Base-by-base conservation (phyloP, 371 early-diverging fungal species). In the Nosema granulosis region DNA sequence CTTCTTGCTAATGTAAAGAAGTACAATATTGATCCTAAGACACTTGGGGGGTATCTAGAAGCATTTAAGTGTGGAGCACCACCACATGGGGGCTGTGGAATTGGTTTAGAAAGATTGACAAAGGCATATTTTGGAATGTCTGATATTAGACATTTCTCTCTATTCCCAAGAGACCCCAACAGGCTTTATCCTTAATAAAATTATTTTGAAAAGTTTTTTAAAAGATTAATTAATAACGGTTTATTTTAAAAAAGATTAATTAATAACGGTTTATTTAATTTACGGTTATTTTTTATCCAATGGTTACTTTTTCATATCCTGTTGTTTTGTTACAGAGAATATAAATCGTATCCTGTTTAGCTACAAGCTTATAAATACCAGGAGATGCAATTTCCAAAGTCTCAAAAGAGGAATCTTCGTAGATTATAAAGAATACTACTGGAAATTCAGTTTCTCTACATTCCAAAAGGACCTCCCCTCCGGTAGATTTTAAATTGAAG, bases 91-190 rank as follows among this genome's bases (percentile, higher is more conserved):
- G 99, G 99, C 77, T 96, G 96, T 86, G 97, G 97, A 24, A 59
- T 80, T 84, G 90, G 90, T 75, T 87, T 96, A 52, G 98, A 99
- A 86, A 91, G 99, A 81, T 93, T 99, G 62, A 88, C 96, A 70
- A 96, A 97, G 92, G 88, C 96, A 71, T 96, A 92, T 87, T 89
- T 96, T 78, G 91, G 91, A 79, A 88, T 95, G 26, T 90, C 90
- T 76, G 96, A 97, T 89, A 97, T 99, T 85, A 90, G 97, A 75
- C 90, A 91, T 82, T 89, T 92, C 56, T 91, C 91, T 59, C 84
- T 97, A 85, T 99, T 96, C 92, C 99, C 99, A 52, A 92, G 99
- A 81, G 97, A 97, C 85, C 97, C 99, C 77, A 90, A 90, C 86
- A 92, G 97, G 78, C 87, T 96, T 43, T 88, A 88, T 68, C 98